Percentiles rank a stretch among this genome's conserved stretches.
Conservation (phyloP, 2,329 filamentous ascomycete genomes). For the Aphanocladium album region DNA sequence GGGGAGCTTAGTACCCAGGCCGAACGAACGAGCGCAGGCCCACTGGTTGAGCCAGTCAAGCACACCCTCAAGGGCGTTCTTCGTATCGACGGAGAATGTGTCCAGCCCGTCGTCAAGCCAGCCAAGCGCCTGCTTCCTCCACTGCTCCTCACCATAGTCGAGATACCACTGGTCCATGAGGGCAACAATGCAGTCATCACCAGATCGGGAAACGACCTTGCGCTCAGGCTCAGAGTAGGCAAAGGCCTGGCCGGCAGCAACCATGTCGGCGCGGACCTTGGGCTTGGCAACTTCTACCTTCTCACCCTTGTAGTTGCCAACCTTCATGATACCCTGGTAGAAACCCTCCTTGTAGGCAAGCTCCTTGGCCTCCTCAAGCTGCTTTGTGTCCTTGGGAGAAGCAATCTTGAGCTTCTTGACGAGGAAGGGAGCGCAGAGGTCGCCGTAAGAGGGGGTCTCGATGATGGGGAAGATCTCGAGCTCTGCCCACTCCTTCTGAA, state of each 20-base stretch:
- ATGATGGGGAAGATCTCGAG: constrained; percentile 86
- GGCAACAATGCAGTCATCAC: constrained; percentile 88
- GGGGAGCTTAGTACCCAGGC: constrained; percentile 87
- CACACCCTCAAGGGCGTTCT: constrained; percentile 76
- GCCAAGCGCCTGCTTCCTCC: constrained; percentile 71
- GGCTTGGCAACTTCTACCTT: constrained; percentile 83
- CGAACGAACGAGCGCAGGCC: constrained; percentile 89
- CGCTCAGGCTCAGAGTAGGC: constrained; percentile 91
- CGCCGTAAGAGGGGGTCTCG: constrained; percentile 79
- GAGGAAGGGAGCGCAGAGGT: constrained; percentile 75
- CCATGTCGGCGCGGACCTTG: constrained; percentile 72
- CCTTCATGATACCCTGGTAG: constrained; percentile 87
- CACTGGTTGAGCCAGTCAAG: constrained; percentile 92
- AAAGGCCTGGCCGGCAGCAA: constrained; percentile 76
- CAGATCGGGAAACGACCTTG: constrained; percentile 80
- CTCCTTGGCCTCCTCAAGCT: constrained; percentile 91
- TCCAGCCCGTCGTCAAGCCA: constrained; percentile 72
- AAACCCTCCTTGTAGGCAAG: constrained; percentile 95
- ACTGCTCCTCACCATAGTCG: constrained; percentile 88
- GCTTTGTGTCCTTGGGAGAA: constrained; percentile 86
- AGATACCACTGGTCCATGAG: constrained; percentile 97
- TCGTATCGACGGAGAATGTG: constrained; percentile 72
- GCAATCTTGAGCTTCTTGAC: constrained; percentile 94
- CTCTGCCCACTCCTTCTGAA: constrained; percentile 94
- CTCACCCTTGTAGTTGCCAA: constrained; percentile 83